Evolutionary conservation across 352 stramenopile species (phyloP), one percentile per base, ranked within the genome.

Genomic region (Pythium utonaiense): DNA sequence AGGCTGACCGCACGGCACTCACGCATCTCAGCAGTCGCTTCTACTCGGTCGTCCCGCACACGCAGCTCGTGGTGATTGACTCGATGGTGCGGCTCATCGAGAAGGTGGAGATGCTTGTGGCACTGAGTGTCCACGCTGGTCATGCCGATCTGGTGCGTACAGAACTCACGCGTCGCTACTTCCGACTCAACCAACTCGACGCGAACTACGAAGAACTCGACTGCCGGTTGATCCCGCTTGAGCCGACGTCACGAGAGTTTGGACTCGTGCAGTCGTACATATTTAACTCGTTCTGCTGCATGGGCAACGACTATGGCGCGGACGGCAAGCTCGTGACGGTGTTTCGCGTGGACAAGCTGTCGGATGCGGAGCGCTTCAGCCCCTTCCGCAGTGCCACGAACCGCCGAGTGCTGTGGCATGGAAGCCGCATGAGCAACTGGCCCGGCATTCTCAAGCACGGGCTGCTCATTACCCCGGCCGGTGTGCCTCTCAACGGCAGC

Each of bases 401-500:
- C 62, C 78, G 81, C 59, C 72, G 70, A 62, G 73, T 96, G 53
- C 57, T 96, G 38, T 96, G 88, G 88, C 88, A 96, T 41, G 88
- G 87, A n/a, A 95, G 80, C 42, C 71, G 81, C 33, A 65, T 94
- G 60, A 74, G 68, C 57, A 96, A 96, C 61, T 95, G 89, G 82
- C 44, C 84, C 22, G 79, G 86, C 57, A 95, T 96, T 41, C 69
- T 96, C 49, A 75, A 70, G 30, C 73, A 91, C 53, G 88, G 88
- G 6, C 65, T 96, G 31, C 73, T 83, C 4, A 94, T 96, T 55
- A 86, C 83, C 16, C 88, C 87, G 12, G 69, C 82, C 8, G 82
- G 92, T 17, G 86, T 93, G 14, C 72, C 78, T 6, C 80, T 70
- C 36, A 89, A 89, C 49, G 88, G 87, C 25, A 82, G 79, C 33